Base-by-base conservation (phyloP, 495 filamentous ascomycete genomes). In the Aspergillus wentii region DNA sequence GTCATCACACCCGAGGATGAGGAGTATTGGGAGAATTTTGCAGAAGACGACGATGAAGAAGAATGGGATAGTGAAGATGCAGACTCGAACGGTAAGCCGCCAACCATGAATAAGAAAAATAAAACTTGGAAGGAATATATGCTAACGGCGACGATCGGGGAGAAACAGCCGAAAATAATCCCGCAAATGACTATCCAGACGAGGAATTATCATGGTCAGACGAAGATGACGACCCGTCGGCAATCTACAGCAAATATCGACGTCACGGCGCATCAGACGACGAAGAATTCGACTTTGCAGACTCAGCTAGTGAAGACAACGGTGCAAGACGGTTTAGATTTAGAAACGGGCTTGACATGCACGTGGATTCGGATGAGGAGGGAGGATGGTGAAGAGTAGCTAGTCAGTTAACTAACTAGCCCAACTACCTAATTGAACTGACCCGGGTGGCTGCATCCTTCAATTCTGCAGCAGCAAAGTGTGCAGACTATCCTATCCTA, bases 111-210 rank as follows among this genome's bases (percentile, higher is more conserved):
- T 18, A 23, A 36, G 17, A 32, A 27, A 28, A 33, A 14, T 17
- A 31, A n/a, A 40, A 14, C 22, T 15, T 3, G 25, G 17, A 18
- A 19, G 16, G 37, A 19, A 40, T 20, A 8, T 21, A 35, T 15
- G 40, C 41, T 44, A 44, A 49, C 30, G 17, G 35, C 15, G 11
- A 22, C 9, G 10, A 8, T 27, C 30, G 14, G 29, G 14, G 25
- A n/a, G n/a, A n/a, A 29, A 44, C 53, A 76, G 79, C 79, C 11
- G 80, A 84, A 47, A 74, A 79, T 44, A 78, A 74, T 49, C 78
- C 80, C 32, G 78, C 71, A 36, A 80, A 80, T 41, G 80, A 84
- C 41, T 84, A 84, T 44, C 80, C 80, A 0, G 80, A 84, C 34
- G 79, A 84, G 33, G 80, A 84, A 36, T 48, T 80, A 5, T 72